These are phyloP conservation scores for Linum trigynum DNA, from an alignment of 345 rosid species.

Conservation along the genomic window DNA sequence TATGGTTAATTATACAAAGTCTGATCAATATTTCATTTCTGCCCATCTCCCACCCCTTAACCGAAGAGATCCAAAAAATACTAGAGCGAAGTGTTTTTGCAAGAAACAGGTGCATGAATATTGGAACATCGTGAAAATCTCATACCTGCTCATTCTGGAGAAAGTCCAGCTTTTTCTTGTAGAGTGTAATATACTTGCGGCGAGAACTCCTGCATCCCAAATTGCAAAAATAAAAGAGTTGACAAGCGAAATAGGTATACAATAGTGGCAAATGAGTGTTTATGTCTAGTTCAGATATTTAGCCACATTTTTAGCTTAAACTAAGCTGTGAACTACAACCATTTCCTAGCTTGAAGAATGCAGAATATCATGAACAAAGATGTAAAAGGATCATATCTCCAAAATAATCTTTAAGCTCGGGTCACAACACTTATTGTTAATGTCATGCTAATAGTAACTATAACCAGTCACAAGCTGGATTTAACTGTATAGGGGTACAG, in stretches of 20 bases:
- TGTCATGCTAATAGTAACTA: no score
- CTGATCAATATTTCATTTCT: no score
- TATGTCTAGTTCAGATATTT: not conserved
- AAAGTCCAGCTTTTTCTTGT: constrained; percentile 64
- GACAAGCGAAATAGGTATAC: not conserved
- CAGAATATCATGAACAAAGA: not conserved
- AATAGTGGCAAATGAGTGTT: not conserved
- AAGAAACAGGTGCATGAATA: not conserved
- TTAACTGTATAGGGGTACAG: no score
- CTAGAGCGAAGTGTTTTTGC: not conserved
- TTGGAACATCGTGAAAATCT: constrained; percentile 1
- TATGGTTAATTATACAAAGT: no score
- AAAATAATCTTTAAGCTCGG: no score
- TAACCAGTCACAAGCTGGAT: no score
- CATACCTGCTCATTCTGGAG: constrained; percentile 66
- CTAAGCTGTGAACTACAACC: not conserved
- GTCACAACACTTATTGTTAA: no score
- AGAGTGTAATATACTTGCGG: constrained; percentile 58
- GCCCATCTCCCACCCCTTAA: no score
- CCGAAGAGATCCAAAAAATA: no score
- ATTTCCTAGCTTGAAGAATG: not conserved
- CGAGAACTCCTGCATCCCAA: constrained; percentile 48
- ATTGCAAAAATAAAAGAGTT: not conserved
- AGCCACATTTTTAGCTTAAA: not conserved
- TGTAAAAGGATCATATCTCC: not conserved